These are phyloP conservation scores for Ilyonectria sp. DNA, from an alignment of 2,329 filamentous ascomycete genomes.

Conservation along the genomic window DNA sequence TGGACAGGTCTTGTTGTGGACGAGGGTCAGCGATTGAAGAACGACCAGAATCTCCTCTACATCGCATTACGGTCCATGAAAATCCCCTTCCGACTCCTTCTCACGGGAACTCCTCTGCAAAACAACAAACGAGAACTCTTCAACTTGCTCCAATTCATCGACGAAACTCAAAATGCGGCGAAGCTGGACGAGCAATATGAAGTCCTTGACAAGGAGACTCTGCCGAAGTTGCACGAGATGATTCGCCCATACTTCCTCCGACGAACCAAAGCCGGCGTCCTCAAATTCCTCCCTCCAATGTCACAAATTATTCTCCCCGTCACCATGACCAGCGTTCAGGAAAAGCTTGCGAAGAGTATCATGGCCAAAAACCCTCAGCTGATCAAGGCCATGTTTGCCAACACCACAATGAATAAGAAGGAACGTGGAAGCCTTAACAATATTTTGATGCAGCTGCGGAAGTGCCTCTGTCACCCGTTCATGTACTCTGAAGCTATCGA, in stretches of 20 bases:
- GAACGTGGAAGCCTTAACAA: slow-evolving; percentile 91
- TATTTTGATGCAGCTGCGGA: slow-evolving; percentile 94
- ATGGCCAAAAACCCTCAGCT: slow-evolving; percentile 91
- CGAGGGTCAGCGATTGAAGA: slow-evolving; percentile 96
- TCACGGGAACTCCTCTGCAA: slow-evolving; percentile 94
- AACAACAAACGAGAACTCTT: slow-evolving; percentile 97
- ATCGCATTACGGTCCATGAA: slow-evolving; percentile 79
- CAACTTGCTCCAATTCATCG: slow-evolving; percentile 95
- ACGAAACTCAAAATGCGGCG: slow-evolving; percentile 78
- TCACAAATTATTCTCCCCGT: slow-evolving; percentile 95
- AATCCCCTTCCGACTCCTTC: slow-evolving; percentile 85
- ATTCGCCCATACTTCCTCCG: slow-evolving; percentile 81
- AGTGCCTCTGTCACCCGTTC: slow-evolving; percentile 96
- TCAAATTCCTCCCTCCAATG: slow-evolving; percentile 94
- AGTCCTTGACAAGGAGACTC: slow-evolving; percentile 86
- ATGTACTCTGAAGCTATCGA: slow-evolving; percentile 94
- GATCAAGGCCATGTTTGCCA: slow-evolving; percentile 87
- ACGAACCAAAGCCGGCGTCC: slow-evolving; percentile 90
- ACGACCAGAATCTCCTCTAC: slow-evolving; percentile 89
- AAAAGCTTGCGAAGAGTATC: slow-evolving; percentile 95
- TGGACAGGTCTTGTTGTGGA: slow-evolving; percentile 95
- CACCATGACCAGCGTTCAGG: slow-evolving; percentile 95
- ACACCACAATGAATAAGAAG: slow-evolving; percentile 74
- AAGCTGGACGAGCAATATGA: slow-evolving; percentile 82
- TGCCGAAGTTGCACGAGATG: slow-evolving; percentile 84